These are phyloP conservation scores for Fusarium sp. DNA, from an alignment of 2,329 filamentous ascomycete genomes.

Conservation along the genomic window DNA sequence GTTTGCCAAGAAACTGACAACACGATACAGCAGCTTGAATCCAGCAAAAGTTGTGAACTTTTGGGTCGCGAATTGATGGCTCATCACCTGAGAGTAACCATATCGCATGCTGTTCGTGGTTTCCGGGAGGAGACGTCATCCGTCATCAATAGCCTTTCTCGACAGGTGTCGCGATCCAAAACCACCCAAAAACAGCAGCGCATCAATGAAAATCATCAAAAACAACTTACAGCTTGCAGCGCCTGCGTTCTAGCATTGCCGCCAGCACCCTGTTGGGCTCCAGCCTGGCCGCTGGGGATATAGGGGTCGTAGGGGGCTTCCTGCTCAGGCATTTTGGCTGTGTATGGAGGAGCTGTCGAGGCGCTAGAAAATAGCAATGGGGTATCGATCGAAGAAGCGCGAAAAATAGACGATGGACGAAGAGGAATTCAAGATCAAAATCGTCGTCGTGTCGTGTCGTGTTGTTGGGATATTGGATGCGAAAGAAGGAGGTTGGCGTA, in stretches of 20 bases:
- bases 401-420: conserved; percentile 23
- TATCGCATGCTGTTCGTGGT: conserved; percentile 7
- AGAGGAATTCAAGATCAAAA: conserved; percentile 13
- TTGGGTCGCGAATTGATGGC: background rate
- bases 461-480: conserved; percentile 29
- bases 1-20: background rate
- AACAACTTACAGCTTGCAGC: conserved; percentile 81
- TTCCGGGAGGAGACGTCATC: conserved; percentile 21
- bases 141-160: conserved; percentile 16
- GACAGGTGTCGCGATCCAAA: conserved; percentile 34
- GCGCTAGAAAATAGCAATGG: conserved; percentile 29
- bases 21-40: background rate
- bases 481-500: conserved; percentile 43
- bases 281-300: conserved; percentile 76
- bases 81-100: background rate
- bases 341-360: conserved; percentile 7
- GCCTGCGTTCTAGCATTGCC: conserved; percentile 69
- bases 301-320: conserved; percentile 86
- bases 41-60: background rate
- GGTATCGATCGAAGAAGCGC: conserved; percentile 32
- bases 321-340: conserved; percentile 62
- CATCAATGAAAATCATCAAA: conserved; percentile 27
- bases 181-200: conserved; percentile 26
- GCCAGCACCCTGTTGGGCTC: conserved; percentile 54
- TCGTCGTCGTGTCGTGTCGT: conserved; percentile 33